Base-by-base conservation (phyloP, 148 eudicot species). In the Mesembryanthemum crystallinum region DNA sequence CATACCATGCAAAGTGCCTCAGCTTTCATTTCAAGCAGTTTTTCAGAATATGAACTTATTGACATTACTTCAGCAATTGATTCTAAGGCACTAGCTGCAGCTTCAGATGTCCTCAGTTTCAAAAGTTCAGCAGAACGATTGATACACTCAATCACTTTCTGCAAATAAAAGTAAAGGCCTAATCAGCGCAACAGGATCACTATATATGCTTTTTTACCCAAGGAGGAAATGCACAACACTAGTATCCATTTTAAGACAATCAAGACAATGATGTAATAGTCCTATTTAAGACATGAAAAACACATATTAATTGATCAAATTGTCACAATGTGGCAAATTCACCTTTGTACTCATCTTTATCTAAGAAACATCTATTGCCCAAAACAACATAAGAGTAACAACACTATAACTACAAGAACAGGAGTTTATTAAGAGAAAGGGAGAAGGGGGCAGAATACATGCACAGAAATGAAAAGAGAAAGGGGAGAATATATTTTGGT, bases 11-110 rank as follows among this genome's bases (percentile, higher is more conserved):
- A 85, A 74, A 94, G 86, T 75, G 94, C 91, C 85, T 90, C 88
- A 73, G 93, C 98, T 80, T 90, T 94, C 89, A 94, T 83, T 79
- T 92, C 84, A 84, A 86, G 84, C 60, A 94, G 80, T 77, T 83
- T 88, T 73, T 94, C 98, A 20, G 97, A 94, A 71, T 90, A 79
- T 75, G 81, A 74, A 78, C 98, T 87, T 58, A 85, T 81, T 1
- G 82, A 68, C 79, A 94, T 83, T 78, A 85, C 96, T 72, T 81
- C 91, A 29, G 62, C 73, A 78, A 92, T 88, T 49, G 61, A 78
- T 69, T 63, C 84, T 43, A 94, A 84, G 65, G 94, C 93, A 67
- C 67, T 74, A 72, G 45, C 73, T 70, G 97, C 92, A 64, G 88
- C 86, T 77, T 84, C 85, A 39, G 75, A 79, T 60, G 96, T 86